Base-by-base conservation (phyloP, 768 basidiomycete species). In the Cubamyces sp. region DNA sequence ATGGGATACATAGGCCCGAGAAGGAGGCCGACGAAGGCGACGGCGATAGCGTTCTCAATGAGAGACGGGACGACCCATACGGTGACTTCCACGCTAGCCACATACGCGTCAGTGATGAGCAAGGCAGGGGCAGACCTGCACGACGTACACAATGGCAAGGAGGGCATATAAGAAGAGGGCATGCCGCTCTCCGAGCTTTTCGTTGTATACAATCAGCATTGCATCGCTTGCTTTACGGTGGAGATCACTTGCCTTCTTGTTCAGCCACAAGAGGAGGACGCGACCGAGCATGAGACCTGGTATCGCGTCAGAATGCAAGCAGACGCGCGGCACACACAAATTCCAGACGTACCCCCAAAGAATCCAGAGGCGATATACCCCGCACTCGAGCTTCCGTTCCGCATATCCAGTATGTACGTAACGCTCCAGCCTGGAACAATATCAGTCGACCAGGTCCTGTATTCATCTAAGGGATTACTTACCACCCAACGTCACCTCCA, bases 51-150 rank as follows among this genome's bases (percentile, higher is more conserved):
- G 67, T 82, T 81, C 37, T 77, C 82, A 45, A 84, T 71, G 54
- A 87, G 74, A 12, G 77, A 81, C 0, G 81, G 80, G 0, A 82
- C 81, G 40, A 81, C 74, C 85, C 84, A 86, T 50, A 86, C 74
- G 14, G 80, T 77, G 9, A 68, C 56, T 25, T 68, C 66, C 1
- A 65, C 45, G 19, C 64, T 68, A 34, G 34, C 9, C 6, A 5
- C 34, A 34, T 5, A 34, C 6, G 34, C 6, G 11, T 34, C 9
- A 34, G 9, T 34, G 34, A 11, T 11, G 34, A 34, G 9, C 9
- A 34, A 34, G 28, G 8, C 4, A 30, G 8, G 8, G 28, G 47
- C 34, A 48, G 45, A 21, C n/a, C 6, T 42, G 52, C 6, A n/a
- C 8, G 45, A 54, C 69, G 25, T 51, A 72, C 71, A 51, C 42